A percentile compares a stretch with the other conserved stretches of the same genome.
Conservation (phyloP, 768 basidiomycete genomes). For the Termitomyces sp. region DNA sequence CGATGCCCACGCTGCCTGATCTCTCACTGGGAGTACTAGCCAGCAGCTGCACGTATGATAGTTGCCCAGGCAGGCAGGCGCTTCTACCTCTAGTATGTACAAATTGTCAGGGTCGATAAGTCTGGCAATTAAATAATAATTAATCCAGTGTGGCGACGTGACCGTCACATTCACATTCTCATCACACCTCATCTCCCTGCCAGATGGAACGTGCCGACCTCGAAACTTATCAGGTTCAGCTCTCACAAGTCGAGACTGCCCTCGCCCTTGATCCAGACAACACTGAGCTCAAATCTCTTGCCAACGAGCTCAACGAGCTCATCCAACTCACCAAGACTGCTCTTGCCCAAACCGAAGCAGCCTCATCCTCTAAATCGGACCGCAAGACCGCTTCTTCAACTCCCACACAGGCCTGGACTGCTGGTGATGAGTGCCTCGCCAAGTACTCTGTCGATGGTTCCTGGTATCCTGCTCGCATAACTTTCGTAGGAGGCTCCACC, state of each 20-base stretch:
- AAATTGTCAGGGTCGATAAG: too few relatives aligned
- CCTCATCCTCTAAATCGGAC: slow-evolving; percentile 56
- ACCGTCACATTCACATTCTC: slow-evolving; percentile 1
- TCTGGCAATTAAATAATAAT: background rate
- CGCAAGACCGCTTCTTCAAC: slow-evolving; percentile 49
- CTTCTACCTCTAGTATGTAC: too few relatives aligned
- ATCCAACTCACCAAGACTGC: slow-evolving; percentile 74
- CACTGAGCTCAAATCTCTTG: slow-evolving; percentile 60
- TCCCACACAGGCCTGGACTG: slow-evolving; percentile 56
- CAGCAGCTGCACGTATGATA: too few relatives aligned
- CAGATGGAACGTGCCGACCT: slow-evolving; percentile 67
- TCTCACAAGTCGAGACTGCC: slow-evolving; percentile 82
- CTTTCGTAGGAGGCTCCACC: slow-evolving; percentile 72
- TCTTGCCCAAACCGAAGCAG: slow-evolving; percentile 59
- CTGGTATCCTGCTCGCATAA: slow-evolving; percentile 89
- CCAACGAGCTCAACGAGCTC: slow-evolving; percentile 78
- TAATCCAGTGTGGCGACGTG: background rate
- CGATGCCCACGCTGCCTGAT: too few relatives aligned
- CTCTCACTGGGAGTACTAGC: too few relatives aligned
- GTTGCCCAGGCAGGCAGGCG: too few relatives aligned
- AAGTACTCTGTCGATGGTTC: slow-evolving; percentile 80
- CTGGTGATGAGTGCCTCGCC: slow-evolving; percentile 82
- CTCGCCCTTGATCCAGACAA: slow-evolving; percentile 73
- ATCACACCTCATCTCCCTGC: background rate
- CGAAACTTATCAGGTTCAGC: slow-evolving; percentile 86